phyloP scores from a whole-genome alignment of 2,329 filamentous ascomycete genomes.

The Fusarium sp. region DNA sequence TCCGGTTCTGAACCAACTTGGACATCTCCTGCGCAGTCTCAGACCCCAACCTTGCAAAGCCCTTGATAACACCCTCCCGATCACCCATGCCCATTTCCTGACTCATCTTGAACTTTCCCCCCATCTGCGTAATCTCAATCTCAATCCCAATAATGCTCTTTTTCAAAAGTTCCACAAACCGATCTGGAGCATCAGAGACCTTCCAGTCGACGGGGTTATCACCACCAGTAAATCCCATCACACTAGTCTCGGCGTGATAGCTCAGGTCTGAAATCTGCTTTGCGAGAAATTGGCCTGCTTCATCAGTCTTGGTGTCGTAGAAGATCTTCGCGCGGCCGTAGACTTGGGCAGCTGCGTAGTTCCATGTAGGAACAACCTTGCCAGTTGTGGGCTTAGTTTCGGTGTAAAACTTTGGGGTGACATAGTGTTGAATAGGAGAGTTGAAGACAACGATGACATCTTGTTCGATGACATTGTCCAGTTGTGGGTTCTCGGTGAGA shows the following conservation, averaged over 20 bases:
- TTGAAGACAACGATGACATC: slow-evolving; percentile 75
- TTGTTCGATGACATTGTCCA: slow-evolving; percentile 54
- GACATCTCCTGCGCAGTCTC: slow-evolving; percentile 51
- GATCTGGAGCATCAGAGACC: slow-evolving; percentile 67
- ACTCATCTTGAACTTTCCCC: slow-evolving; percentile 76
- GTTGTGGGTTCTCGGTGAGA: slow-evolving; percentile 24
- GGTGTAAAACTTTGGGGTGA: slow-evolving; percentile 76
- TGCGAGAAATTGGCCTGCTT: slow-evolving; percentile 60
- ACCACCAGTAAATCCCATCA: slow-evolving; percentile 67
- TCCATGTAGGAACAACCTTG: slow-evolving; percentile 79
- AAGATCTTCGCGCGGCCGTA: slow-evolving; percentile 70
- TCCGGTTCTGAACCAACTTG: slow-evolving; percentile 49
- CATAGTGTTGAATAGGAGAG: slow-evolving; percentile 69
- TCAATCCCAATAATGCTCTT: slow-evolving; percentile 73
- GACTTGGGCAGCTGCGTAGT: slow-evolving; percentile 74
- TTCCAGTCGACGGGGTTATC: slow-evolving; percentile 61
- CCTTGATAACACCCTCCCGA: slow-evolving; percentile 66
- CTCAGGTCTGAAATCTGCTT: slow-evolving; percentile 67
- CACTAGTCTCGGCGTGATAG: slow-evolving; percentile 60
- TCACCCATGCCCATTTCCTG: slow-evolving; percentile 69
- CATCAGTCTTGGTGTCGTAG: slow-evolving; percentile 60
- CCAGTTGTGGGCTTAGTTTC: slow-evolving; percentile 73
- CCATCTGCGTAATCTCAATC: slow-evolving; percentile 65
- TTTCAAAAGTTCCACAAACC: slow-evolving; percentile 68
- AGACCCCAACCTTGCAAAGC: slow-evolving; percentile 59